These are phyloP conservation scores for Candida ortonii DNA, from an alignment of 805 yeast genomes.

Conservation along the genomic window DNA sequence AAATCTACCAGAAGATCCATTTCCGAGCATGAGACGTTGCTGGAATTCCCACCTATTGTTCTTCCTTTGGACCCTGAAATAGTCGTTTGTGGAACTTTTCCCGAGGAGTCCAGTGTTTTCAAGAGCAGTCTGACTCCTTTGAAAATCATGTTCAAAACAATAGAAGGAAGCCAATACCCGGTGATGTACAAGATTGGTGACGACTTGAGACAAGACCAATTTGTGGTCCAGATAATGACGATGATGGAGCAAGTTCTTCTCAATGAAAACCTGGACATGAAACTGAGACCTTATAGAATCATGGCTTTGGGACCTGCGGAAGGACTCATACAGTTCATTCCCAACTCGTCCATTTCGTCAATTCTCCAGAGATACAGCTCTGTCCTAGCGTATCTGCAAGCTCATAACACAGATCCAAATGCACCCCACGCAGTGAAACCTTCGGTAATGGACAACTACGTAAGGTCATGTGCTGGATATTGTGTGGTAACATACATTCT, in stretches of 20 bases:
- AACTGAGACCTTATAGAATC: constrained; percentile 83
- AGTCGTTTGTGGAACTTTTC: constrained; percentile 67
- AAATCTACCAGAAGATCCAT: constrained; percentile 12
- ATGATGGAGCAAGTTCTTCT: constrained; percentile 86
- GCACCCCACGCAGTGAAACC: constrained; percentile 49
- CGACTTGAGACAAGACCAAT: constrained; percentile 93
- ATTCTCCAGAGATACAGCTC: constrained; percentile 73
- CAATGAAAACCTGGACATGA: constrained; percentile 86
- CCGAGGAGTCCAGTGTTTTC: constrained; percentile 81
- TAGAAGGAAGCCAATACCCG: constrained; percentile 54
- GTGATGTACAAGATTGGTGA: constrained; percentile 95
- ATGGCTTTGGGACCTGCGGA: constrained; percentile 87
- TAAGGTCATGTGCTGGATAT: constrained; percentile 94
- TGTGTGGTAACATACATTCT: constrained; percentile 91
- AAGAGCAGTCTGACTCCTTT: constrained; percentile 89
- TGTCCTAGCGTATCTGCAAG: constrained; percentile 65
- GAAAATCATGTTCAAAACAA: constrained; percentile 71
- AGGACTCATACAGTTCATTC: constrained; percentile 93
- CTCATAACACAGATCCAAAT: constrained; percentile 56
- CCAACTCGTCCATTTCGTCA: constrained; percentile 82
- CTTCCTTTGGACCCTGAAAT: constrained; percentile 84
- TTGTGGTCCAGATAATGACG: constrained; percentile 89
- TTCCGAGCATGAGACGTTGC: constrained; percentile 26
- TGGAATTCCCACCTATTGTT: constrained; percentile 51
- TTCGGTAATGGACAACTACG: constrained; percentile 87